These are phyloP conservation scores for Suhomyces faveliae DNA, from an alignment of 805 yeast species.

Conservation along the genomic window DNA sequence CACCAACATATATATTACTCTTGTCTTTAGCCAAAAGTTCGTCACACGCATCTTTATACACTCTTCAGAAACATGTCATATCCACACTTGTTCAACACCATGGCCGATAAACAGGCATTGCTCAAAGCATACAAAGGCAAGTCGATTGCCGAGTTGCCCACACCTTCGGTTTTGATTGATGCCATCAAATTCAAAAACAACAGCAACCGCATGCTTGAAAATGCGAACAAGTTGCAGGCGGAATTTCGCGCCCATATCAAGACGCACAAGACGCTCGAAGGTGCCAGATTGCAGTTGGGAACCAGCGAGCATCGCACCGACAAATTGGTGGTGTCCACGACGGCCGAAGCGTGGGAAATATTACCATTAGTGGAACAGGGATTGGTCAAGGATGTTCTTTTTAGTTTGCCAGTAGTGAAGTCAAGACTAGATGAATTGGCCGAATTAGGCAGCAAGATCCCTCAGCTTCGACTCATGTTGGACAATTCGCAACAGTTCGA, in stretches of 20 bases:
- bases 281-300: slow-evolving; percentile 54
- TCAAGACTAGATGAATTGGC: slow-evolving; percentile 50
- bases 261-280: slow-evolving; percentile 70
- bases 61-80: no score
- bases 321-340: slow-evolving; percentile 64
- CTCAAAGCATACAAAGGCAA: slow-evolving; percentile 39
- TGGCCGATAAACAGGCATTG: slow-evolving; percentile 22
- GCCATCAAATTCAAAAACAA: slow-evolving; percentile 40
- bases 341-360: slow-evolving; percentile 62
- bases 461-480: slow-evolving; percentile 53
- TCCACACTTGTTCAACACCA: slow-evolving; percentile 13
- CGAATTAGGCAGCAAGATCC: slow-evolving; percentile 40
- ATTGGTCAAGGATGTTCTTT: slow-evolving; percentile 30
- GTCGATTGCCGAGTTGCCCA: slow-evolving; percentile 47
- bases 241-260: slow-evolving; percentile 71
- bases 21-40: background rate
- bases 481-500: slow-evolving; percentile 60
- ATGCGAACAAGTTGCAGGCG: slow-evolving; percentile 38
- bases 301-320: slow-evolving; percentile 38
- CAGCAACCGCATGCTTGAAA: slow-evolving; percentile 48
- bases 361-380: slow-evolving; percentile 40
- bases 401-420: slow-evolving; percentile 45
- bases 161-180: slow-evolving; percentile 59
- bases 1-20: background rate
- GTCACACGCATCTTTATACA: background rate